Evolutionary conservation across 805 yeast species (phyloP).

Genomic region (Blastobotrys americana): DNA sequence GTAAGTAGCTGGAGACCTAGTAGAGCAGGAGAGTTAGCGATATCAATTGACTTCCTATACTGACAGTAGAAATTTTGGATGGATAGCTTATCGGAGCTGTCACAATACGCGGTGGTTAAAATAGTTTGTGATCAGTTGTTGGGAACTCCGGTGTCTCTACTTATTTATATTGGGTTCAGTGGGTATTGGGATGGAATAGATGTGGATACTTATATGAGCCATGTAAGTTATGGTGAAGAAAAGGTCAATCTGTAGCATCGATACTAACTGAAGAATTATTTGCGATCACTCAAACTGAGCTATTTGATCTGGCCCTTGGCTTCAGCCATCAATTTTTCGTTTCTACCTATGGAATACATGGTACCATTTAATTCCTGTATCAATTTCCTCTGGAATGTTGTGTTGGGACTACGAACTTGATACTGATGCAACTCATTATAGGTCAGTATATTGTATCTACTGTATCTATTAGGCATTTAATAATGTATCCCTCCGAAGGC

Average conservation of each 20-base stretch:
- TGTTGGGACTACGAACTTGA: constrained; percentile 16
- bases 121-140: constrained; percentile 28
- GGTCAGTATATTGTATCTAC: too few relatives aligned
- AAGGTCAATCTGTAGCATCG: constrained; percentile 3
- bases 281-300: constrained; percentile 16
- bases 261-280: constrained; percentile 11
- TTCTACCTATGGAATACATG: constrained; percentile 16
- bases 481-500: too few relatives aligned
- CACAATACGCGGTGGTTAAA: constrained; percentile 18
- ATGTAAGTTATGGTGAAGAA: constrained; percentile 10
- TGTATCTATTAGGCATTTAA: too few relatives aligned
- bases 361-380: constrained; percentile 23
- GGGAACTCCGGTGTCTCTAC: constrained; percentile 30
- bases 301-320: constrained; percentile 24
- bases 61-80: constrained; percentile 32
- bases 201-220: constrained; percentile 26
- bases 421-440: too few relatives aligned
- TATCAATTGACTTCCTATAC: too few relatives aligned
- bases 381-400: constrained; percentile 21
- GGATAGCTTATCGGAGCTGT: constrained; percentile 24
- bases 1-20: too few relatives aligned
- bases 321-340: constrained; percentile 18
- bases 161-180: constrained; percentile 27
- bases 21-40: too few relatives aligned
- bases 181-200: constrained; percentile 34